Conservation (phyloP, 2,329 filamentous ascomycete genomes). For the Paramyrothecium sp. region DNA sequence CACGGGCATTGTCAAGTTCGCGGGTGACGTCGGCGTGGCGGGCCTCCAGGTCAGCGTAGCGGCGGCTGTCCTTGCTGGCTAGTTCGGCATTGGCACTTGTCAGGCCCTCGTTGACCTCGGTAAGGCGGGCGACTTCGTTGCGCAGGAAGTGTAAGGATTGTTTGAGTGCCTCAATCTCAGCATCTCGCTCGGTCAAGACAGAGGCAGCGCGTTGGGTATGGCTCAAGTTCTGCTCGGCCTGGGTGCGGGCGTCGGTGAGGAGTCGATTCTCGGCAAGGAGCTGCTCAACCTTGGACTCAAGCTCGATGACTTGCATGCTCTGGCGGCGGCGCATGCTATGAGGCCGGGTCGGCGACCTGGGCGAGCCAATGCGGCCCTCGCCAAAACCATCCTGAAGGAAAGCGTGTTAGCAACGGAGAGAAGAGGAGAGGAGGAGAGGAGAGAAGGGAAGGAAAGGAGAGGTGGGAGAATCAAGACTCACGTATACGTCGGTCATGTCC, state of each 20-base stretch:
- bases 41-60: constrained; percentile 64
- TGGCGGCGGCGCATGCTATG: constrained; percentile 95
- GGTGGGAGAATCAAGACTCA: constrained; percentile 53
- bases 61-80: constrained; percentile 70
- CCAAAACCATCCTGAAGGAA: constrained; percentile 80
- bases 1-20: constrained; percentile 68
- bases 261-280: constrained; percentile 80
- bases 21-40: constrained; percentile 64
- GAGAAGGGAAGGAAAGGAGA: neutral
- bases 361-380: constrained; percentile 81
- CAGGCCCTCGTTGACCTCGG: constrained; percentile 79
- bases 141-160: constrained; percentile 77
- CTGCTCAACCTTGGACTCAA: constrained; percentile 83
- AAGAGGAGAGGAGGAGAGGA: neutral
- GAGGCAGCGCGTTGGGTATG: constrained; percentile 67
- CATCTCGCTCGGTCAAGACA: constrained; percentile 77
- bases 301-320: constrained; percentile 94
- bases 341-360: constrained; percentile 88
- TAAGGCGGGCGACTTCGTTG: constrained; percentile 76
- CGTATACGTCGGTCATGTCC: constrained; percentile 91
- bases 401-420: constrained; percentile 16
- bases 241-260: constrained; percentile 69
- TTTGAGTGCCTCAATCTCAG: constrained; percentile 80
- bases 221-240: constrained; percentile 65
- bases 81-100: constrained; percentile 75